A percentile compares a stretch with the other conserved stretches of the same genome.
Conservation (phyloP, 805 yeast genomes). For the Candida anglica region DNA sequence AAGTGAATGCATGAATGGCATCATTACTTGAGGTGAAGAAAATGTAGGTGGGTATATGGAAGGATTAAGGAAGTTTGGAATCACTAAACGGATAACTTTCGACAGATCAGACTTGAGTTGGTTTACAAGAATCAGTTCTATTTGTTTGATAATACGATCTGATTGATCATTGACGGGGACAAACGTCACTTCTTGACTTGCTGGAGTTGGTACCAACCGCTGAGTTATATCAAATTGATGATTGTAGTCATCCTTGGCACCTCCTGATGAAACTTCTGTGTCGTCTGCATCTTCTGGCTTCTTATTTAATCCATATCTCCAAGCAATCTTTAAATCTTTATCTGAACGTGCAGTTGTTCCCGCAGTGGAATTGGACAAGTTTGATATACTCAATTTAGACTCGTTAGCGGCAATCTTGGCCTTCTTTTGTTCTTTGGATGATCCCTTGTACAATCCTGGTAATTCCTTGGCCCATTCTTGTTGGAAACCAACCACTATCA, state of each 20-base stretch:
- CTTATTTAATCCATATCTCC: constrained; percentile 72
- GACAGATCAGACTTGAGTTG: constrained; percentile 37
- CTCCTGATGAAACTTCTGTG: constrained; percentile 15
- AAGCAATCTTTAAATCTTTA: constrained; percentile 77
- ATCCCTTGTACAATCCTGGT: constrained; percentile 75
- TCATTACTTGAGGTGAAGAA: constrained; percentile 42
- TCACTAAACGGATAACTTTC: constrained; percentile 57
- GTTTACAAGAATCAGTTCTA: constrained; percentile 33
- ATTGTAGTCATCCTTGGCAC: constrained; percentile 35
- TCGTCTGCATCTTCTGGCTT: constrained; percentile 10
- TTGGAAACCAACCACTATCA: constrained; percentile 59
- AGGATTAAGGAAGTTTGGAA: constrained; percentile 82
- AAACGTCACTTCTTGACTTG: constrained; percentile 54
- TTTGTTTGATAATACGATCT: constrained; percentile 29
- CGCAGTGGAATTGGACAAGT: constrained; percentile 39
- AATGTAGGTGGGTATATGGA: constrained; percentile 56
- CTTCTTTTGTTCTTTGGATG: constrained; percentile 62
- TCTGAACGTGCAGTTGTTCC: constrained; percentile 9
- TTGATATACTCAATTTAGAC: constrained; percentile 63
- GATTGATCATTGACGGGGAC: constrained; percentile 36
- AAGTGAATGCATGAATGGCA: constrained; percentile 61
- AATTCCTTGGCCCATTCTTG: constrained; percentile 61
- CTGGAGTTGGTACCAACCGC: constrained; percentile 63
- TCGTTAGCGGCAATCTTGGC: constrained; percentile 54
- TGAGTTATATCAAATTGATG: constrained; percentile 77